phyloP scores from a whole-genome alignment of 805 yeast genomes.

The Deakozyma indianensis region DNA sequence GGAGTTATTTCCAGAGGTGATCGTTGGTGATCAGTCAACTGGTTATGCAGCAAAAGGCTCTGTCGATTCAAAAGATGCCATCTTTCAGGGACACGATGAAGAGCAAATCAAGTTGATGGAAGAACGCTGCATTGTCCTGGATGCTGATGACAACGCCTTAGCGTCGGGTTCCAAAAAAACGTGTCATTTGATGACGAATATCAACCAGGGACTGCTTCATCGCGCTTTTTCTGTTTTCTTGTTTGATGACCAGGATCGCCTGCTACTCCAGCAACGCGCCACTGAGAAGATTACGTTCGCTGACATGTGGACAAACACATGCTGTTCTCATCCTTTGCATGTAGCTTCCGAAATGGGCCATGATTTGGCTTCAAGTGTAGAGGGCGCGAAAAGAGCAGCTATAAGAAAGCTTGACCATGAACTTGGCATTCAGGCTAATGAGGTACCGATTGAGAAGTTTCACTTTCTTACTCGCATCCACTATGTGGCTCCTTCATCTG shows the following conservation, averaged over 20 bases:
- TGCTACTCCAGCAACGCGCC: conserved; percentile 89
- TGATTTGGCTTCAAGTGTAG: conserved; percentile 42
- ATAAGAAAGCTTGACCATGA: conserved; percentile 87
- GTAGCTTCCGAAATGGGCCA: conserved; percentile 67
- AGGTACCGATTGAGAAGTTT: conserved; percentile 51
- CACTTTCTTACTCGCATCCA: conserved; percentile 86
- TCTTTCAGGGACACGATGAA: conserved; percentile 80
- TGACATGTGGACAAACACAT: conserved; percentile 95
- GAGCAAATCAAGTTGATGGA: conserved; percentile 94
- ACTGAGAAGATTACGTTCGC: conserved; percentile 95
- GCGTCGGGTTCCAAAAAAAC: conserved; percentile 92
- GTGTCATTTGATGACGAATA: conserved; percentile 71
- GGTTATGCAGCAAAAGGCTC: background rate
- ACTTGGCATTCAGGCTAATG: conserved; percentile 58
- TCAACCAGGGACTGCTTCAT: conserved; percentile 74
- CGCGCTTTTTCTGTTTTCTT: conserved; percentile 94
- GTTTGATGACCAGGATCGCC: conserved; percentile 61
- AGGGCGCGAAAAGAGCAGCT: conserved; percentile 80
- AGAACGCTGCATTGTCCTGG: conserved; percentile 88
- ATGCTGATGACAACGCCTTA: conserved; percentile 70
- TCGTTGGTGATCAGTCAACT: background rate
- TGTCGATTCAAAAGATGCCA: conserved; percentile 15
- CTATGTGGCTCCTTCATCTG: conserved; percentile 68
- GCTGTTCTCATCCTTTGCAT: conserved; percentile 96
- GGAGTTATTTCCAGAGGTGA: background rate